Evolutionary conservation across 2,329 filamentous ascomycete genomes (phyloP).

Genomic region (Cladosporium sp.): DNA sequence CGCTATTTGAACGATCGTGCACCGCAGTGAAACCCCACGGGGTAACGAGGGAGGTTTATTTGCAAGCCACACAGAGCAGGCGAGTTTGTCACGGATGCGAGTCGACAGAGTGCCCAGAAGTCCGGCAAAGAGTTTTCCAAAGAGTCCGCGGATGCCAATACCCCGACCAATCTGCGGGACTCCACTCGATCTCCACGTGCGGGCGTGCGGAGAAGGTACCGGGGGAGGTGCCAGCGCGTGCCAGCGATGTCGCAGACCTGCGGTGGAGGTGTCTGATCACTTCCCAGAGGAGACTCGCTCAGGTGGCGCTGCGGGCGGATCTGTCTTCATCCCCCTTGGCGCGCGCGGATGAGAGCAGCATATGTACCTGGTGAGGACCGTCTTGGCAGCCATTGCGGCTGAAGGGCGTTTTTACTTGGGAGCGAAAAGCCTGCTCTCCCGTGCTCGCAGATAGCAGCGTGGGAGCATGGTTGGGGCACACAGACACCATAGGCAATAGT

Average conservation of each 20-base stretch:
- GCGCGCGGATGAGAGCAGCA: background rate
- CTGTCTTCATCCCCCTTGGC: slow-evolving; percentile 5
- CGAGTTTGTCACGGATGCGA: background rate
- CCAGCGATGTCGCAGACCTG: background rate
- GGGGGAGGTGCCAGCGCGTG: background rate
- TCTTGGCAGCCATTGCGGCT: background rate
- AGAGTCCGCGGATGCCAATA: background rate
- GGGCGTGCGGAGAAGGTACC: slow-evolving; percentile 7
- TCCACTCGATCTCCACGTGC: slow-evolving; percentile 8
- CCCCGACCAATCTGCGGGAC: slow-evolving; percentile 1
- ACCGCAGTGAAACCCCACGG: slow-evolving; percentile 2
- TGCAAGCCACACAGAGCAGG: slow-evolving; percentile 7
- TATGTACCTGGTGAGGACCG: no score
- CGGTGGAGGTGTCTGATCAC: background rate
- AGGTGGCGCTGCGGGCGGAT: background rate
- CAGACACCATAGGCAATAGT: slow-evolving; percentile 5
- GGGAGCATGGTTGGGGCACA: no score
- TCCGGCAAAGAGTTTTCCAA: slow-evolving; percentile 11
- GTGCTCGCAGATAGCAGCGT: background rate
- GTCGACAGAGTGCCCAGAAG: background rate
- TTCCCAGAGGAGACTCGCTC: background rate
- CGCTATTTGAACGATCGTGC: slow-evolving; percentile 6
- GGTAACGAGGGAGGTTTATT: slow-evolving; percentile 1
- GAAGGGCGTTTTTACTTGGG: background rate
- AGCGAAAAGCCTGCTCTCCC: background rate